Conservation (phyloP, 2,329 filamentous ascomycete genomes). For the Diplodia sapinea region DNA sequence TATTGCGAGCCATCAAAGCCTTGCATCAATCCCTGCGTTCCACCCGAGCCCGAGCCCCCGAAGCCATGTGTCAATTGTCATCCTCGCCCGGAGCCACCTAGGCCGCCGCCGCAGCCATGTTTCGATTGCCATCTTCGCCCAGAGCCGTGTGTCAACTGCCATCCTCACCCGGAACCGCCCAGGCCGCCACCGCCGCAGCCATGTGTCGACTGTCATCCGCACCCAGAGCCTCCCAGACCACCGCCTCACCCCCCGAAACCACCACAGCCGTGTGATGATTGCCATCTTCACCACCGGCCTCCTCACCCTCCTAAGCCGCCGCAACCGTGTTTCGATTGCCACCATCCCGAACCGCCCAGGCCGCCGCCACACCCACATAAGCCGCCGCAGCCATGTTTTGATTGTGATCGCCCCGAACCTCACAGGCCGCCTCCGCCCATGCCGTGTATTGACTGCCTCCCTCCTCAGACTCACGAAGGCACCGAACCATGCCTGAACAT, state of each 20-base stretch:
- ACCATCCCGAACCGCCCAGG: background rate
- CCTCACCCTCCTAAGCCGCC: background rate
- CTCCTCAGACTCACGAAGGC: background rate
- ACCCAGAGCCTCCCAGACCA: no score
- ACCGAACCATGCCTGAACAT: background rate
- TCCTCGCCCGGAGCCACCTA: background rate
- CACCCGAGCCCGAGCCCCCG: background rate
- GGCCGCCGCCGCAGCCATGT: background rate
- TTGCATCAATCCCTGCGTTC: background rate
- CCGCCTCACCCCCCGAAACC: background rate
- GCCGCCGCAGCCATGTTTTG: background rate
- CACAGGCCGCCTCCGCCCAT: background rate
- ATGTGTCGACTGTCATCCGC: background rate
- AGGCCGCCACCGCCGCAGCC: background rate
- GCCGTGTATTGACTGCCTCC: background rate
- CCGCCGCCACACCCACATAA: background rate
- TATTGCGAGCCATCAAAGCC: background rate
- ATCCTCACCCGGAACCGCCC: background rate
- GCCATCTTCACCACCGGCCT: background rate
- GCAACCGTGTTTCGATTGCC: background rate
- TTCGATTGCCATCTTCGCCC: background rate
- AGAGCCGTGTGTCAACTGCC: background rate
- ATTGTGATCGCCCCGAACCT: background rate
- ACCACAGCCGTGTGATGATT: background rate
- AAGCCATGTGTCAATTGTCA: background rate